These are phyloP conservation scores for Aciculosporium take DNA, from an alignment of 2,329 filamentous ascomycete genomes.

Conservation along the genomic window DNA sequence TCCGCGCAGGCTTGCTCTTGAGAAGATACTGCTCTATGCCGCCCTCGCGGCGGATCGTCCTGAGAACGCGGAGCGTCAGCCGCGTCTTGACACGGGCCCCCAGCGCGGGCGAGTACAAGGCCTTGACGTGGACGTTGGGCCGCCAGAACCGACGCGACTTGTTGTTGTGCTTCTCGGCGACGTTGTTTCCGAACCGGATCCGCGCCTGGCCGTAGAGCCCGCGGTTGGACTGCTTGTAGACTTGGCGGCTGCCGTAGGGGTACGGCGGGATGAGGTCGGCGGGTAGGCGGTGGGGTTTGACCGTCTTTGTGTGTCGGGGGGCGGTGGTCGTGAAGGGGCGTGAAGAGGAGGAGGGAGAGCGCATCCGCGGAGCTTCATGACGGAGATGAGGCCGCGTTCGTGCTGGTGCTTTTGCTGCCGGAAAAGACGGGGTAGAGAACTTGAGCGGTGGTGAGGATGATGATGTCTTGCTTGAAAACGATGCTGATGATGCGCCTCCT, in stretches of 20 bases:
- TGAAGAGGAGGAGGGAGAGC: not conserved
- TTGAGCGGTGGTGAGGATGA: slow-evolving; percentile 1
- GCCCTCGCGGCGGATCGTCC: slow-evolving; percentile 69
- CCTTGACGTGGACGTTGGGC: slow-evolving; percentile 58
- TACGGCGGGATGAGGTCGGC: slow-evolving; percentile 46
- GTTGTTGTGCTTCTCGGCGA: slow-evolving; percentile 53
- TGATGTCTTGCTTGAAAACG: slow-evolving; percentile 1
- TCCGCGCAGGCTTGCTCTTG: slow-evolving; percentile 59
- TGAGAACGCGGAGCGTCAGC: slow-evolving; percentile 54
- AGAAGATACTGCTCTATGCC: slow-evolving; percentile 86
- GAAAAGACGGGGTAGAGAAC: not conserved
- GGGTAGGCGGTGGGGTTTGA: slow-evolving; percentile 30
- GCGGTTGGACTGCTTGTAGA: slow-evolving; percentile 69
- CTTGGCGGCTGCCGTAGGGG: slow-evolving; percentile 53
- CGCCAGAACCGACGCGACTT: slow-evolving; percentile 63
- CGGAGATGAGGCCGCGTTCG: not conserved
- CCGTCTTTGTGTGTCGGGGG: slow-evolving; percentile 23
- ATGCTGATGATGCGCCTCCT: slow-evolving; percentile 3
- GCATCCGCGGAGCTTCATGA: too few species aligned
- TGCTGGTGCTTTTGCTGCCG: not conserved
- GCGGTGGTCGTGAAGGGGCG: slow-evolving; percentile 25
- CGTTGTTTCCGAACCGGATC: slow-evolving; percentile 68
- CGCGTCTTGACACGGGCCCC: slow-evolving; percentile 50
- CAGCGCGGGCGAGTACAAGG: slow-evolving; percentile 50
- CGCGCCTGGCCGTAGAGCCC: slow-evolving; percentile 57